A percentile compares a stretch with the other conserved stretches of the same genome.
phyloP scores from a whole-genome alignment of 2,329 filamentous ascomycete genomes.

The Ophiosphaerella herpotricha region DNA sequence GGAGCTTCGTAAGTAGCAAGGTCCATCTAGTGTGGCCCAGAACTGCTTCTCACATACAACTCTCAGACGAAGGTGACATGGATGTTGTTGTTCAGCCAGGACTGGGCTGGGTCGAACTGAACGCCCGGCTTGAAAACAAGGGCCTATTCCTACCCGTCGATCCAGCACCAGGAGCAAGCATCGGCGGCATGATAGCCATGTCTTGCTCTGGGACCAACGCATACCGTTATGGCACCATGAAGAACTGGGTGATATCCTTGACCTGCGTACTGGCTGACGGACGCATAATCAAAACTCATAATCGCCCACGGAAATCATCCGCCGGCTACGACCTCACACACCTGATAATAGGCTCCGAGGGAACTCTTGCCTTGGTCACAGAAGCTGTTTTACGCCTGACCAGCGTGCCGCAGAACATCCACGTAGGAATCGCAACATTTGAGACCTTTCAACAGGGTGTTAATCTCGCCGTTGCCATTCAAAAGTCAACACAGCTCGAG shows the following conservation, averaged over 20 bases:
- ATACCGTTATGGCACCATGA: slow-evolving; percentile 91
- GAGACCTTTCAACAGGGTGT: slow-evolving; percentile 70
- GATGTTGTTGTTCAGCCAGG: slow-evolving; percentile 64
- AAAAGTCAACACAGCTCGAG: slow-evolving; percentile 79
- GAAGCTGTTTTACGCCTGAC: slow-evolving; percentile 86
- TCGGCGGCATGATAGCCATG: slow-evolving; percentile 76
- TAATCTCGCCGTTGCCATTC: slow-evolving; percentile 75
- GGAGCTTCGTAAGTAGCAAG: slow-evolving; percentile 55
- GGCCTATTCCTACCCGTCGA: slow-evolving; percentile 90
- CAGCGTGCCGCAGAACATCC: slow-evolving; percentile 74
- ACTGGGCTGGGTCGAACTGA: slow-evolving; percentile 81
- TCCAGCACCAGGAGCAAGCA: slow-evolving; percentile 88
- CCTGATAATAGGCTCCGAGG: slow-evolving; percentile 87
- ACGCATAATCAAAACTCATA: slow-evolving; percentile 82
- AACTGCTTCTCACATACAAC: background rate
- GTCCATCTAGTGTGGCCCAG: no score
- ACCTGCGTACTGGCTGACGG: slow-evolving; percentile 89
- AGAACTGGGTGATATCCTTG: slow-evolving; percentile 83
- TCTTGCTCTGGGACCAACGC: slow-evolving; percentile 82
- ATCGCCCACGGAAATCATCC: slow-evolving; percentile 83
- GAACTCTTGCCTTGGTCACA: slow-evolving; percentile 86
- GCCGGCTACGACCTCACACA: slow-evolving; percentile 91
- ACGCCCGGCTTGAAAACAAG: slow-evolving; percentile 67
- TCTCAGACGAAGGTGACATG: slow-evolving; percentile 64
- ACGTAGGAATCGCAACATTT: slow-evolving; percentile 74